Base-by-base conservation (phyloP, 352 stramenopile genomes). In the Pythium rishiriense region DNA sequence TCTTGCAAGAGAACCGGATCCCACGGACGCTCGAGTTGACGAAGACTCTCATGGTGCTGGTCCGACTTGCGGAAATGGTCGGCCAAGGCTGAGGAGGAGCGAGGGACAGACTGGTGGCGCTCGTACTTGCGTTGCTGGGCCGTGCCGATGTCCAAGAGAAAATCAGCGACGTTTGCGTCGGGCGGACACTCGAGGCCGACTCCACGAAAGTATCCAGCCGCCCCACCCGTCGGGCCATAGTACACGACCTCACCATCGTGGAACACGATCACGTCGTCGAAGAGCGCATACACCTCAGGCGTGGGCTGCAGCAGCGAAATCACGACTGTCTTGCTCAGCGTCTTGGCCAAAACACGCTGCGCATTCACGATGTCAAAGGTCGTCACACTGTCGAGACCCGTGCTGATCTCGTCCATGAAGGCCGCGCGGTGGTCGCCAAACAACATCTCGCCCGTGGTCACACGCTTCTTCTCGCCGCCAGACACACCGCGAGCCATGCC, bases 191-290 rank as follows among this genome's bases (percentile, higher is more conserved):
- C 24, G 46, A 88, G 88, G 12, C 88, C 88, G 15, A 96, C 55
- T 24, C 47, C 62, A 19, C 77, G 70, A 68, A 98, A 97, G 65
- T 98, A 97, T 31, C 68, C 63, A 21, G 80, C 55, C 0, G 68
- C 82, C 62, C 69, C 24, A 73, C 85, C 48, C 76, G 73, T 72
- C 69, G 85, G 53, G 82, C 73, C 59, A 95, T 73, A 73, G 70
- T 97, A 98, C 47, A 98, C 82, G 24, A 98, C 75, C 21, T 81
- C 70, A 37, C 95, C 94, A 22, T 95, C 78, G 69, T 91, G 89
- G 24, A 98, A 66, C 24, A 98, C 41, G 31, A 98, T 81, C 11
- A 98, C 68, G 58, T 98, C 85, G 72, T 98, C 95, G 66, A 98
- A 98, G 19, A 98, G 73, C 26, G 78, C 82, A 42, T 96, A 94